Evolutionary conservation across 495 filamentous ascomycete genomes (phyloP), one percentile per base, ranked within the genome.

Genomic region (Pseudoneurospora amorphoporcata): DNA sequence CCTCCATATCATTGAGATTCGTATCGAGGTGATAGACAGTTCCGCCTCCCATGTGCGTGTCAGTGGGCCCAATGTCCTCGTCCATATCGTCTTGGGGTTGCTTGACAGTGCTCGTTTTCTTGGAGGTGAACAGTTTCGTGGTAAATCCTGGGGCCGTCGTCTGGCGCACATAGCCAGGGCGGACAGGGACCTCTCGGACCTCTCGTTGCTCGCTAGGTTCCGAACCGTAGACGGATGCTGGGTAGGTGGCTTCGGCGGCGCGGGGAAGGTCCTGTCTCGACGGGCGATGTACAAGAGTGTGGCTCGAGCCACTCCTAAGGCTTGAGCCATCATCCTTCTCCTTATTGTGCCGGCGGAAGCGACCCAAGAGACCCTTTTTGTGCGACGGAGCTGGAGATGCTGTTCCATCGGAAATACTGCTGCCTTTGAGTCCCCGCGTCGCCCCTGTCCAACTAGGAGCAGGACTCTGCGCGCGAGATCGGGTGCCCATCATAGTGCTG

Each of bases 1-100:
- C 94, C 74, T 92, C 88, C 91, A 98, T 92, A 73, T 95, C 85
- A 10, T 85, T 84, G 19, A 98, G 86, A 79, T 98, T 89, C 5
- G 92, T 95, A 81, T 98, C 94, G 14, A 98, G 89, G 71, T 86
- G 85, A 79, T 88, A 96, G 70, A 83, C 69, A 77, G 82, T 76
- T 73, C 84, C 81, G 71, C 80, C 78, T 69, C 78, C 76, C 40
- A 83, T 80, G 32, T 82, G 81, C 72, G 77, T 82, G 70, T 84
- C 82, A 19, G 82, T 82, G 1, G 83, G 53, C 32, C 83, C 82
- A 72, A 85, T 81, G 68, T 80, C 78, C 65, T 87, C 83, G 74
- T 88, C 81, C 73, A 77, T 73, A 74, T 87, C 80, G 74, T 88
- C 81, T 68, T 82, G 81, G 37, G 81, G 77, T 12, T 77, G 74